A percentile compares a stretch with the other conserved stretches of the same genome.
Conservation (phyloP, 352 stramenopile species). For the Pythium phragmitis region DNA sequence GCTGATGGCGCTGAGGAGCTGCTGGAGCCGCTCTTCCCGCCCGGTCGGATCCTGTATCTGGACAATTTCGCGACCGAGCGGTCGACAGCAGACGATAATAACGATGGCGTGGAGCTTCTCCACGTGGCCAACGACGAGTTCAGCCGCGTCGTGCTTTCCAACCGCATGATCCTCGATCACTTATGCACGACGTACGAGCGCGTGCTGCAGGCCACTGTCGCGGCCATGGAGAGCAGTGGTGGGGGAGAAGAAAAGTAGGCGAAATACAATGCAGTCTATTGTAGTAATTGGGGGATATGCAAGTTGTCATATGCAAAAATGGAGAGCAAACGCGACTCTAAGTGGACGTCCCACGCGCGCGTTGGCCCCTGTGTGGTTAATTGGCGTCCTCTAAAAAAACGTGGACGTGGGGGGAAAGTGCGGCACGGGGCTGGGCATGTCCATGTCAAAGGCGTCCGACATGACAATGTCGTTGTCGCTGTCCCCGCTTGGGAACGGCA, state of each 20-base stretch:
- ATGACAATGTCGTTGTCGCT: constrained; percentile 21
- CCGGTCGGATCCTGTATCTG: constrained; percentile 70
- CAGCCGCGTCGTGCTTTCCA: constrained; percentile 70
- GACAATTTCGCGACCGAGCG: constrained; percentile 28
- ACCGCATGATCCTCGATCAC: constrained; percentile 83
- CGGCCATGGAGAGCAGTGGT: constrained; percentile 1
- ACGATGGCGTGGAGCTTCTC: constrained; percentile 51
- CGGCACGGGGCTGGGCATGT: constrained; percentile 20
- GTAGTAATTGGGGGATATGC: constrained; percentile 7
- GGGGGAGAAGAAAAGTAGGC: neutral
- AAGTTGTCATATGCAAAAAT: neutral
- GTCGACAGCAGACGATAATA: neutral
- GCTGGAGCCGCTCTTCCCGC: constrained; percentile 66
- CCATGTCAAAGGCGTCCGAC: constrained; percentile 20
- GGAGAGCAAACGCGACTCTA: neutral
- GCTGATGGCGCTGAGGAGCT: constrained; percentile 14
- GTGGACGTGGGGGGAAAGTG: constrained; percentile 23
- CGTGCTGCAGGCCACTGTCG: constrained; percentile 34
- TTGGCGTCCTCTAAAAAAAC: constrained; percentile 14
- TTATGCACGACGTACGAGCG: constrained; percentile 84
- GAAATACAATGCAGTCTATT: constrained; percentile 15
- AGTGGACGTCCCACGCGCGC: neutral
- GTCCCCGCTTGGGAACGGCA: neutral
- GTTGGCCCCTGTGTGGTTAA: neutral
- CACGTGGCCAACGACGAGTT: constrained; percentile 70